A percentile compares a stretch with the other conserved stretches of the same genome.
phyloP scores from a whole-genome alignment of 1,284 basidiomycete genomes.

The Trichosporon coremiiforme region DNA sequence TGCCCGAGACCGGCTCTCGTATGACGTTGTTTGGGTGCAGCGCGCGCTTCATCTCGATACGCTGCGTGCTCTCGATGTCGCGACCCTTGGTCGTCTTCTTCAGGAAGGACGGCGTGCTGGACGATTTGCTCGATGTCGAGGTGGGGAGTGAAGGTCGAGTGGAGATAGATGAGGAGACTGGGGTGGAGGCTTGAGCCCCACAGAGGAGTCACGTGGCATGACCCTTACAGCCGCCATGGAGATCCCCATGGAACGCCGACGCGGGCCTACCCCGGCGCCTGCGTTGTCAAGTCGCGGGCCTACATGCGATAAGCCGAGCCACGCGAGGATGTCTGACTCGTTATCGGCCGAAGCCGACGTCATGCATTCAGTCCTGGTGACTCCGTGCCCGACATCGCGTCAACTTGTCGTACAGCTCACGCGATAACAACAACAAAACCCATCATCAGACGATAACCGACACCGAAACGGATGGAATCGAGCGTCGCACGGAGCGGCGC shows the following conservation, averaged over 20 bases:
- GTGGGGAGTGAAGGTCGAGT: neutral
- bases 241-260: no score
- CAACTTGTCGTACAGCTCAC: neutral
- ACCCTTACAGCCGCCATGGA: neutral
- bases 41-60: neutral
- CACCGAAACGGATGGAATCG: neutral
- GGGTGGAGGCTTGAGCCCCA: neutral
- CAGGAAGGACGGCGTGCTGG: no score
- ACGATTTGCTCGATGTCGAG: neutral
- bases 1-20: neutral
- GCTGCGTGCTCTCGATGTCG: neutral
- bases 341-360: constrained; percentile 16
- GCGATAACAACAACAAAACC: no score
- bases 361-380: neutral
- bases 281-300: no score
- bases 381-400: neutral
- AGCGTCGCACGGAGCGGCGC: neutral
- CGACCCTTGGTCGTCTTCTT: neutral
- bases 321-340: no score
- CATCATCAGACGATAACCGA: neutral
- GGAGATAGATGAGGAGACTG: neutral
- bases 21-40: neutral
- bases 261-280: no score
- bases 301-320: no score
- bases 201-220: neutral